Conservation (phyloP, 306 rosid genomes). For the Quercus agrifolia region DNA sequence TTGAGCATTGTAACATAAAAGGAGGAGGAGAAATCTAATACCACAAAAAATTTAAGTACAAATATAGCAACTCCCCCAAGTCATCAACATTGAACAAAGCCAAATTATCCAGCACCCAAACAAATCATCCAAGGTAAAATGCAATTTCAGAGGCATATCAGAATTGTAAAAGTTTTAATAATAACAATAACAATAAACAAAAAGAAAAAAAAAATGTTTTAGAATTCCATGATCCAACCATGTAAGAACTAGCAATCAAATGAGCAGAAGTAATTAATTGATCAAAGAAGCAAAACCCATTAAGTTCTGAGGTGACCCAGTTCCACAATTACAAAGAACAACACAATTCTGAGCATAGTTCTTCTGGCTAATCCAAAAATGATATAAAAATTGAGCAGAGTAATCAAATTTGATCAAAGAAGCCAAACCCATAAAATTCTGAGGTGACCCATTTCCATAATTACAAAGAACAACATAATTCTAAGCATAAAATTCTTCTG, state of each 20-base stretch:
- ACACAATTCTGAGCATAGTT: constrained; percentile 9
- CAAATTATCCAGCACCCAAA: neutral
- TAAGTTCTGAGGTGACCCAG: neutral
- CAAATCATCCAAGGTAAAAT: too few species aligned
- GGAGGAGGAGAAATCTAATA: neutral
- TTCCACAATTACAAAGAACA: neutral
- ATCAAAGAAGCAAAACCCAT: neutral
- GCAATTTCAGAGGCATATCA: too few species aligned
- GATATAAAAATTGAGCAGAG: neutral
- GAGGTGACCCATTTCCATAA: too few species aligned
- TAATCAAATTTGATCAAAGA: too few species aligned
- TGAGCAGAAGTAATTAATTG: neutral
- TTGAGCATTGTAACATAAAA: neutral
- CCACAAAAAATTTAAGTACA: neutral
- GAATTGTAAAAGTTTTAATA: neutral
- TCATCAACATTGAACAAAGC: neutral
- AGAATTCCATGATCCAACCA: neutral
- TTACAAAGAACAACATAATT: too few species aligned
- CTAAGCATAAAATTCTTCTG: too few species aligned
- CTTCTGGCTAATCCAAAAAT: neutral
- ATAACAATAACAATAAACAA: neutral
- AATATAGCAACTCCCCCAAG: neutral
- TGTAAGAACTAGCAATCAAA: neutral
- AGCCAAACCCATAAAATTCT: too few species aligned
- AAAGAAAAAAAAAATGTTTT: too few species aligned